Base-by-base conservation (phyloP, 83 land plant species). In the Picea abies region DNA sequence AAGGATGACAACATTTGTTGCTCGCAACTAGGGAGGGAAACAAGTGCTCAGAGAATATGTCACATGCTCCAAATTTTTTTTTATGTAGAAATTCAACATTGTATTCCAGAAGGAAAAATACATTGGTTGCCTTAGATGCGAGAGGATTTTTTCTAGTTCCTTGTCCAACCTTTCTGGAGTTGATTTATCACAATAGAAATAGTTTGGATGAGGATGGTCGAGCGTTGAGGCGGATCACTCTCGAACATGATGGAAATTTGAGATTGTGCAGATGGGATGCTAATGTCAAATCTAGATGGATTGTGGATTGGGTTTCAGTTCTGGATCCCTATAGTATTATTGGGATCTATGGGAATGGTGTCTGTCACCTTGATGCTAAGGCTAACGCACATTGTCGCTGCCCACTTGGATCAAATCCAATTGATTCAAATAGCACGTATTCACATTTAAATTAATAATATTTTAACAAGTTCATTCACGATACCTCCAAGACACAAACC, bases 211-310 rank as follows among this genome's bases (percentile, higher is more conserved):
- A 11, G 22, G 58, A 44, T n/a, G 49, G 66, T 4, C 12, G 65
- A 17, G 68, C 79, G 60, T 67, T 90, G 22, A 72, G 88, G 17
- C 66, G 90, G 25, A 56, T 90, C 60, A 84, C 81, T 0, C 76
- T 90, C 19, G 88, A 88, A 81, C 58, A 72, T 3, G 87, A 90
- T 81, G 90, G 90, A n/a, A n/a, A n/a, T n/a, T n/a, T n/a, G n/a
- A n/a, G n/a, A n/a, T n/a, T n/a, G n/a, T n/a, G n/a, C n/a, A 68
- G 88, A 71, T 90, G 92, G 92, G 92, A 87, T 67, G 72, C 82
- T 39, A 83, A 84, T 79, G 84, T 86, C 71, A 86, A 85, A 2
- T 82, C 86, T 0, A 79, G 79, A 60, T 90, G 92, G 92, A 82
- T 82, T 25, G 72, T 88, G 5, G 90, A 90, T 19, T 87, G 92